Conservation (phyloP, 2,329 filamentous ascomycete genomes). For the Trichoderma harzianum region DNA sequence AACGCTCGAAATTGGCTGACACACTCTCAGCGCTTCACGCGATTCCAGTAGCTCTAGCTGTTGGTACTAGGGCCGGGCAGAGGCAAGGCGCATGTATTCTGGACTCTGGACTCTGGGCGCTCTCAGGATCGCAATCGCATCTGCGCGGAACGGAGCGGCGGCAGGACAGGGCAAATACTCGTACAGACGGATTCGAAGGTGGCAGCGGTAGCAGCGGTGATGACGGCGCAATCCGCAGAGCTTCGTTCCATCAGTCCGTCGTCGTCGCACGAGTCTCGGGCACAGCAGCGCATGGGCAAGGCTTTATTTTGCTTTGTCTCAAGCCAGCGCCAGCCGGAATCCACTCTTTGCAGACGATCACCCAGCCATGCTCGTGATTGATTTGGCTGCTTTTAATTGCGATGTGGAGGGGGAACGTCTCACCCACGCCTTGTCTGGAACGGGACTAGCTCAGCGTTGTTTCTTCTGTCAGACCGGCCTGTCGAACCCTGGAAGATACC, state of each 20-base stretch:
- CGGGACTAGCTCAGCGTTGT: neutral
- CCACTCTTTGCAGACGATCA: constrained; percentile 12
- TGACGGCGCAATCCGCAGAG: constrained; percentile 6
- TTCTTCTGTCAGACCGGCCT: neutral
- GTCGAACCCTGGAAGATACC: neutral
- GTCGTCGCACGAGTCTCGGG: neutral
- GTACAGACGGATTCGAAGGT: neutral
- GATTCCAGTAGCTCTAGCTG: neutral
- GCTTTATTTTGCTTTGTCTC: neutral
- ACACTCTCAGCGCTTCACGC: neutral
- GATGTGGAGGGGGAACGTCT: constrained; percentile 1
- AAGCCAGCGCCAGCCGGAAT: neutral
- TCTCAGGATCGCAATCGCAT: neutral
- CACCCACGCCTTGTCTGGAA: constrained; percentile 8
- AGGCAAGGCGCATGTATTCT: neutral
- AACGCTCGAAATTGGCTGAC: constrained; percentile 10
- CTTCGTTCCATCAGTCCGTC: constrained; percentile 13
- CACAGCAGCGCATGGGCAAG: neutral
- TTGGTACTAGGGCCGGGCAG: neutral
- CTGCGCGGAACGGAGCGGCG: neutral
- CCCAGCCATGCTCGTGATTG: constrained; percentile 1
- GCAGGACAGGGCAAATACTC: neutral
- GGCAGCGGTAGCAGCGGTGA: neutral
- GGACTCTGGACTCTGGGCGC: neutral
- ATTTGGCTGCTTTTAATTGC: constrained; percentile 12